phyloP scores from a whole-genome alignment of 2,329 filamentous ascomycete genomes.

The Ophiosphaerella narmari region DNA sequence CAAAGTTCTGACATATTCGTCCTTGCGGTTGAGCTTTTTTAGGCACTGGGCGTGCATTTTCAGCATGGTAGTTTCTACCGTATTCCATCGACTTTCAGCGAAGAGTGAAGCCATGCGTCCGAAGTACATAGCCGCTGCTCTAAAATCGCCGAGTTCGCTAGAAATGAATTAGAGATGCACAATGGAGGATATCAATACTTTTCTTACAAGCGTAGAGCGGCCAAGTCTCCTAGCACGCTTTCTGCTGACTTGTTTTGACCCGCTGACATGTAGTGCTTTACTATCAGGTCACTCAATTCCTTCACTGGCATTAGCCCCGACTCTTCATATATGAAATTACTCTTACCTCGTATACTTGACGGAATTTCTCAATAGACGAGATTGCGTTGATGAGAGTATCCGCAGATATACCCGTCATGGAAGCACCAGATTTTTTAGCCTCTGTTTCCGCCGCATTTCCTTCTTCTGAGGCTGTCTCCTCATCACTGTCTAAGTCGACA shows the following conservation, averaged over 20 bases:
- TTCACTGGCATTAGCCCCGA: constrained; percentile 62
- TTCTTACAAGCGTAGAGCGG: constrained; percentile 72
- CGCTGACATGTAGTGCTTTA: constrained; percentile 81
- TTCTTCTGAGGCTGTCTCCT: constrained; percentile 18
- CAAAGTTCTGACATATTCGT: constrained; percentile 78
- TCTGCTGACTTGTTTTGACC: constrained; percentile 78
- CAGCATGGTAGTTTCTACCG: constrained; percentile 81
- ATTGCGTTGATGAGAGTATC: constrained; percentile 39
- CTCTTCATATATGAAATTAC: neutral
- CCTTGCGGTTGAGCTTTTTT: constrained; percentile 72
- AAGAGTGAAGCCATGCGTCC: constrained; percentile 74
- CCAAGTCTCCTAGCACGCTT: constrained; percentile 80
- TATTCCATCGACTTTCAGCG: constrained; percentile 75
- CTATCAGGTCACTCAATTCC: constrained; percentile 79
- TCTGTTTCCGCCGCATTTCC: constrained; percentile 9
- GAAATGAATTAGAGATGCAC: constrained; percentile 6
- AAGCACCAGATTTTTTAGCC: constrained; percentile 2
- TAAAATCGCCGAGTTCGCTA: constrained; percentile 70
- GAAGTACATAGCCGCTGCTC: constrained; percentile 76
- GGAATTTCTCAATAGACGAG: constrained; percentile 45
- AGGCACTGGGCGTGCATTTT: constrained; percentile 85
- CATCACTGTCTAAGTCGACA: constrained; percentile 40
- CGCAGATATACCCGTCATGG: constrained; percentile 37
- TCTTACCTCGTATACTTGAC: constrained; percentile 47
- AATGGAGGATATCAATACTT: neutral